Evolutionary conservation across 2,329 filamentous ascomycete species (phyloP).

Genomic region (Beauveria medogensis): DNA sequence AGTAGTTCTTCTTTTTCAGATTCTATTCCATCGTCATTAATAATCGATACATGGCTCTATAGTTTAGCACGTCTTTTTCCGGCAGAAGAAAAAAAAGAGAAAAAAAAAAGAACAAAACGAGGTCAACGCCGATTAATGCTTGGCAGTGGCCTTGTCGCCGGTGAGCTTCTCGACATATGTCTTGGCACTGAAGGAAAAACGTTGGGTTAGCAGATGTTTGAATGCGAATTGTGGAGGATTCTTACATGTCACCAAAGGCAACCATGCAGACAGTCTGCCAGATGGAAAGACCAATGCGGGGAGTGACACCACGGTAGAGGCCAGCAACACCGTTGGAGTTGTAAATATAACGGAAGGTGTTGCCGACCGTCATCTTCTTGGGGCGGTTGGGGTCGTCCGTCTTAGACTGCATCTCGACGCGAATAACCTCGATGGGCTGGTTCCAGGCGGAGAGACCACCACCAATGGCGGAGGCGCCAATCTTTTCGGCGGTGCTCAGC

Average conservation of each 20-base stretch:
- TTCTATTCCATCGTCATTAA: slow-evolving; percentile 2
- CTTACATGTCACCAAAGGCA: slow-evolving; percentile 93
- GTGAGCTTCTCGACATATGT: slow-evolving; percentile 59
- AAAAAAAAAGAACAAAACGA: slow-evolving; percentile 4
- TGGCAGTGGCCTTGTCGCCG: slow-evolving; percentile 55
- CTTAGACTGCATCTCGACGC: slow-evolving; percentile 99
- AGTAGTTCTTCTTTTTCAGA: background rate
- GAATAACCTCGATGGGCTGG: slow-evolving; percentile 98
- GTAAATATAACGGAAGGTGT: slow-evolving; percentile 84
- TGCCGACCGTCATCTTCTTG: slow-evolving; percentile 97
- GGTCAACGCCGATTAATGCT: slow-evolving; percentile 47
- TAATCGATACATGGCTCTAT: slow-evolving; percentile 7
- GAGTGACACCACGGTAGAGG: slow-evolving; percentile 90
- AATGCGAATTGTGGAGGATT: slow-evolving; percentile 20
- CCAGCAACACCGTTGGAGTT: slow-evolving; percentile 78
- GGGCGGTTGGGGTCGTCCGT: slow-evolving; percentile 94
- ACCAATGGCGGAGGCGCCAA: slow-evolving; percentile 75
- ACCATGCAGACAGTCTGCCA: slow-evolving; percentile 99
- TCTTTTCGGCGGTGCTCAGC: slow-evolving; percentile 76
- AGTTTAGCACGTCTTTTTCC: background rate
- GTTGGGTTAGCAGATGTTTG: background rate
- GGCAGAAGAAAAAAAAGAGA: background rate
- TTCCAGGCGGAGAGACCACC: slow-evolving; percentile 97
- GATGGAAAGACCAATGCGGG: slow-evolving; percentile 87
- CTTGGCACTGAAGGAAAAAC: slow-evolving; percentile 46